Base-by-base conservation (phyloP, 2,329 filamentous ascomycete species). In the Dendrostoma leiphaemia region DNA sequence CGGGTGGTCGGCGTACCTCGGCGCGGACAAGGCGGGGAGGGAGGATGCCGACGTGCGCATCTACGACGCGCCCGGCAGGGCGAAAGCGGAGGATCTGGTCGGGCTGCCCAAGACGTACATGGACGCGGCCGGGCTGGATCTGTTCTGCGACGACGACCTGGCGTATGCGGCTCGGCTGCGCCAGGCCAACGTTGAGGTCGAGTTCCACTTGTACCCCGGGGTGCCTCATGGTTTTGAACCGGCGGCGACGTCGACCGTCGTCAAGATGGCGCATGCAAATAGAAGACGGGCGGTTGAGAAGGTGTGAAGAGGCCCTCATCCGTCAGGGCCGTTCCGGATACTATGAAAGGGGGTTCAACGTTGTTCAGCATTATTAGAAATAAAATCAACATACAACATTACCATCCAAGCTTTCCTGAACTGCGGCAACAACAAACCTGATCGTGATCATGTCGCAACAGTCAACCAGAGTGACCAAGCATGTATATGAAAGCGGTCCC, bases 181-280 rank as follows among this genome's bases (percentile, higher is more conserved):
- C 10, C 56, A 62, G 53, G 70, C 63, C 7, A 64, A 65, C 1
- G 60, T 73, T 4, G 62, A 68, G 29, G 66, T 72, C 1, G 73
- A 75, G 60, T 62, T 74, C 6, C 72, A 74, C 48, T 34, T 75
- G 40, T 75, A 73, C 58, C 63, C 66, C 1, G 74, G 73, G 2
- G 50, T 75, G 28, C 69, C 70, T 3, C 73, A 76, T 57, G 69
- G 63, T 0, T 74, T 71, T 43, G 70, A 72, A 45, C 48, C 43
- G 7, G 53, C 54, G 4, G 26, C 21, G 7, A 51, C 28, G 1
- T 49, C 55, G 6, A 44, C 51, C 9, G 60, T 61, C 26, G 59
- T 61, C 15, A 60, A 59, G 59, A 59, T 24, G 44, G 68, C 64
- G 7, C 21, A 59, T 34, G 61, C 63, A 52, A 63, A 57, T 34